Conservation (phyloP, 208 protist genomes). For the Leishmania mexicana region DNA sequence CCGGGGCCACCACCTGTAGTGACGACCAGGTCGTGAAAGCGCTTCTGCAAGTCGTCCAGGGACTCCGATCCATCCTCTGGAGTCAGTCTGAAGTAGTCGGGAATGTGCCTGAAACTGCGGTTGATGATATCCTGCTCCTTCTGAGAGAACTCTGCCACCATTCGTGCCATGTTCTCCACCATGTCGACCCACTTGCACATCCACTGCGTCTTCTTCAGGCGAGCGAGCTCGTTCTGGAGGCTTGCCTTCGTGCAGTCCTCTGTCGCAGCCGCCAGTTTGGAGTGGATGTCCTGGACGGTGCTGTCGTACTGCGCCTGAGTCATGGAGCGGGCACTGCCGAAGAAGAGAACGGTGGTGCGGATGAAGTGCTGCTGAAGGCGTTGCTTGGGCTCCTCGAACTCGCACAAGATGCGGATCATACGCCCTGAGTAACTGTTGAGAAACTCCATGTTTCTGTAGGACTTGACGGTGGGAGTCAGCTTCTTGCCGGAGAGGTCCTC, state of each 20-base stretch:
- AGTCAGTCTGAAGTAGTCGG: conserved; percentile 80
- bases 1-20: conserved; percentile 92
- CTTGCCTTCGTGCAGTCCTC: conserved; percentile 22
- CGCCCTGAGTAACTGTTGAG: conserved; percentile 74
- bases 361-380: conserved; percentile 74
- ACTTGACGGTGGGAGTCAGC: conserved; percentile 82
- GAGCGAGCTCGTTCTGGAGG: conserved; percentile 42
- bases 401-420: conserved; percentile 90
- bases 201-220: conserved; percentile 84
- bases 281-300: conserved; percentile 37
- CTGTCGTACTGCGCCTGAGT: conserved; percentile 63
- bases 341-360: conserved; percentile 91
- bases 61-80: conserved; percentile 30
- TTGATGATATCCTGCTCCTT: conserved; percentile 53
- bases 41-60: conserved; percentile 20
- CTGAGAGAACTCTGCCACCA: conserved; percentile 69
- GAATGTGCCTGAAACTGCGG: conserved; percentile 55
- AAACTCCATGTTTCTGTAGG: conserved; percentile 89
- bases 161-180: conserved; percentile 61
- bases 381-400: conserved; percentile 90
- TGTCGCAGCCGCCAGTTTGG: conserved; percentile 22
- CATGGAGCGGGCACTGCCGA: conserved; percentile 92
- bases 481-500: conserved; percentile 50
- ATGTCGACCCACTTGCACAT: conserved; percentile 91
- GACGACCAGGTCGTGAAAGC: conserved; percentile 76